These are phyloP conservation scores for Panaeolus papilionaceus DNA, from an alignment of 768 basidiomycete species.

Conservation along the genomic window DNA sequence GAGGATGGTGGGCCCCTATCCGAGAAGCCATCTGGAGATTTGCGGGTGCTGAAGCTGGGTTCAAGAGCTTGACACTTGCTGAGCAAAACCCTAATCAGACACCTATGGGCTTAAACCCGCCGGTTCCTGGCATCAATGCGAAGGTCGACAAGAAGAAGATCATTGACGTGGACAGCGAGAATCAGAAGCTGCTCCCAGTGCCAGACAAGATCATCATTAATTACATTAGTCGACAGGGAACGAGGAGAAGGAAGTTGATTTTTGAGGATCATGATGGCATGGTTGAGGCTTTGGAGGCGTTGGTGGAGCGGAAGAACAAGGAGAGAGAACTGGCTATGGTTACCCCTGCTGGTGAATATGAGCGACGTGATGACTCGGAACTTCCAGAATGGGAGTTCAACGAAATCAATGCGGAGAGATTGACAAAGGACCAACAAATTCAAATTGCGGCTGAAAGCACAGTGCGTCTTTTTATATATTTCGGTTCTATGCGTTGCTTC, in stretches of 20 bases:
- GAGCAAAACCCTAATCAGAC: constrained; percentile 8
- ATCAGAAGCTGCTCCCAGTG: constrained; percentile 41
- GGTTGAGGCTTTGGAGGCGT: constrained; percentile 55
- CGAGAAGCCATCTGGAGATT: constrained; percentile 70
- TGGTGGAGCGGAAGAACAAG: constrained; percentile 47
- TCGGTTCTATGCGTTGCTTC: background rate
- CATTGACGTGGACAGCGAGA: constrained; percentile 28
- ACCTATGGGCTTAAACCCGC: constrained; percentile 19
- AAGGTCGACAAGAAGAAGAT: constrained; percentile 15
- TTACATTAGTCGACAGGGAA: constrained; percentile 75
- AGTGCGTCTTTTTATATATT: constrained; percentile 45
- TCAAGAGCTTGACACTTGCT: constrained; percentile 17
- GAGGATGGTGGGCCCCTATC: constrained; percentile 84
- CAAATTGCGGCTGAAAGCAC: constrained; percentile 69
- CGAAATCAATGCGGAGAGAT: constrained; percentile 63
- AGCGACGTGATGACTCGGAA: constrained; percentile 27
- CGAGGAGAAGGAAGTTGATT: constrained; percentile 53
- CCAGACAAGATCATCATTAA: constrained; percentile 67
- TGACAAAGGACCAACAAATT: constrained; percentile 82
- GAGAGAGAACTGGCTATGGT: constrained; percentile 29
- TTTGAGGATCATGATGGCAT: constrained; percentile 61
- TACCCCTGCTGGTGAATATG: constrained; percentile 22
- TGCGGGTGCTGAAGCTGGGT: constrained; percentile 48
- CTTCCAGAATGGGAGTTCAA: constrained; percentile 62
- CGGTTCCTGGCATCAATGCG: constrained; percentile 21